These are phyloP conservation scores for Stachybotrys elegans DNA, from an alignment of 2,329 filamentous ascomycete genomes.

Conservation along the genomic window DNA sequence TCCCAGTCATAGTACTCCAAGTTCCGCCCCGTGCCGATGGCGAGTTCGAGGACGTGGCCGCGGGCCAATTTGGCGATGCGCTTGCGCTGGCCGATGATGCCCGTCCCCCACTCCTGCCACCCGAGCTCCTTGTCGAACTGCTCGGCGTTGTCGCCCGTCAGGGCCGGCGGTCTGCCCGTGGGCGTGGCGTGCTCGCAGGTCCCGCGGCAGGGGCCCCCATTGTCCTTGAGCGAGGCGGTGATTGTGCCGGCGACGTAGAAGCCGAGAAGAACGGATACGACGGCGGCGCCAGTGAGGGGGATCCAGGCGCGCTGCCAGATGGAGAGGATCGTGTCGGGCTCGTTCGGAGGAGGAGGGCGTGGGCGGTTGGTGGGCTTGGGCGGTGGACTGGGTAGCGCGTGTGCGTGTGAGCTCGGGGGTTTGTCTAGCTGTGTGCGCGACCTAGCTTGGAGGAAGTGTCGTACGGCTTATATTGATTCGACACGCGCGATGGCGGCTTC, in stretches of 20 bases:
- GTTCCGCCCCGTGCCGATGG: constrained; percentile 59
- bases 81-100: constrained; percentile 46
- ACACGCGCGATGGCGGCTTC: constrained; percentile 16
- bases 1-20: constrained; percentile 55
- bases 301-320: constrained; percentile 35
- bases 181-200: constrained; percentile 31
- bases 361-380: constrained; percentile 2
- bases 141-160: constrained; percentile 41
- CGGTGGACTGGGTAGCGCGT: constrained; percentile 5
- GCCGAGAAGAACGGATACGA: constrained; percentile 40
- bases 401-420: background rate
- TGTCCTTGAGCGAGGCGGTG: constrained; percentile 26
- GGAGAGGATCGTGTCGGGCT: constrained; percentile 27
- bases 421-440: background rate
- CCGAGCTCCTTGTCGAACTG: constrained; percentile 57
- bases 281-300: constrained; percentile 40
- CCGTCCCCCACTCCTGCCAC: constrained; percentile 51
- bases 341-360: constrained; percentile 15
- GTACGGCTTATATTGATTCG: constrained; percentile 25
- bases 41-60: constrained; percentile 58
- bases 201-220: constrained; percentile 11
- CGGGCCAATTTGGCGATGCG: constrained; percentile 41
- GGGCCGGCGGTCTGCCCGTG: constrained; percentile 43
- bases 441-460: background rate
- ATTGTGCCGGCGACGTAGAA: constrained; percentile 39